These are phyloP conservation scores for Melocanna baccifera DNA, from an alignment of 176 grass and related monocot species.

Conservation along the genomic window DNA sequence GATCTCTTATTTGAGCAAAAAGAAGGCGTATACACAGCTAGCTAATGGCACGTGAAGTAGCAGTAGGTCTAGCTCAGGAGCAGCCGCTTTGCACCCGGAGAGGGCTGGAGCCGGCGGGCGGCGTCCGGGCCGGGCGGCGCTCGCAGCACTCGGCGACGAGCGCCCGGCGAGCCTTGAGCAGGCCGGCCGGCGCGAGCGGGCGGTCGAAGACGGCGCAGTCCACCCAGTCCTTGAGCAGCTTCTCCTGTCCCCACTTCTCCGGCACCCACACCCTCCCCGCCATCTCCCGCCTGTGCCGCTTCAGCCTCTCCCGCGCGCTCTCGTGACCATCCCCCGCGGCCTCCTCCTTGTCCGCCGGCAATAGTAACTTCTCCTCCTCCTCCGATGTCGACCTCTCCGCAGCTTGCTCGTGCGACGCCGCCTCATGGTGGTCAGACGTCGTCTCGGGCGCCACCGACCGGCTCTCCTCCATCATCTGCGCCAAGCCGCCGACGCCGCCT, in stretches of 20 bases:
- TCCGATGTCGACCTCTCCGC: background rate
- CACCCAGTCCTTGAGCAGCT: conserved; percentile 60
- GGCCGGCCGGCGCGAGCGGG: conserved; percentile 35
- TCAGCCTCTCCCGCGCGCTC: conserved; percentile 49
- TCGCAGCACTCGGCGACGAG: conserved; percentile 49
- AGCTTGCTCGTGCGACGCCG: background rate
- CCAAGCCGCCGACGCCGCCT: background rate
- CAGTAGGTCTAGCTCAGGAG: conserved; percentile 1
- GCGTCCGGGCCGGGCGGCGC: conserved; percentile 21
- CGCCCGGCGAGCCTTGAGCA: conserved; percentile 47
- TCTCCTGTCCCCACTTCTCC: conserved; percentile 73
- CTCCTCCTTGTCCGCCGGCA: background rate
- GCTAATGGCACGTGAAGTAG: background rate
- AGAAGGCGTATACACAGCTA: conserved; percentile 1
- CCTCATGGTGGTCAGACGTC: background rate
- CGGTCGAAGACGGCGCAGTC: conserved; percentile 60
- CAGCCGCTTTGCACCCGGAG: conserved; percentile 41
- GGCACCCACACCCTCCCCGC: conserved; percentile 61
- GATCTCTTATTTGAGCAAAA: conserved; percentile 34
- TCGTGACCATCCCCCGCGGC: background rate
- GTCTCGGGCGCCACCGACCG: background rate
- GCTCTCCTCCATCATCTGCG: background rate
- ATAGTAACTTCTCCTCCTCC: background rate
- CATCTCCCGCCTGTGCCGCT: conserved; percentile 60
- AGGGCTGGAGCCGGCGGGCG: conserved; percentile 15